Percentiles rank a stretch among this genome's conserved stretches.
phyloP scores from a whole-genome alignment of 1,284 basidiomycete genomes.

The Xerocomus nothofagi region DNA sequence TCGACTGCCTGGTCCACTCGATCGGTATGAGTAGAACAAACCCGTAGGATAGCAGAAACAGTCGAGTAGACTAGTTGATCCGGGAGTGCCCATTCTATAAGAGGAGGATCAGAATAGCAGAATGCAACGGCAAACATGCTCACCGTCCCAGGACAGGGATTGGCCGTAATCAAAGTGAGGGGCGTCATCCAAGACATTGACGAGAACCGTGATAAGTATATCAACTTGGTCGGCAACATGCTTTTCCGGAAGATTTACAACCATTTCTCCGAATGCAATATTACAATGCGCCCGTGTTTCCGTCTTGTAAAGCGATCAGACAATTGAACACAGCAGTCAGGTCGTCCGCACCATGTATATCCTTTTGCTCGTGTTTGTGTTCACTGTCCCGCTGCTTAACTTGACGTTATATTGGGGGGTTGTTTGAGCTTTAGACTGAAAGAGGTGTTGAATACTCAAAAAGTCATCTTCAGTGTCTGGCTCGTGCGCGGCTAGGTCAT shows the following conservation, averaged over 20 bases:
- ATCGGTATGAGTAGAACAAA: slow-evolving; percentile 55
- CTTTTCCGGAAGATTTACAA: slow-evolving; percentile 58
- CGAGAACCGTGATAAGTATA: slow-evolving; percentile 53
- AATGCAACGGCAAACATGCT: slow-evolving; percentile 12
- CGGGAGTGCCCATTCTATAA: slow-evolving; percentile 73
- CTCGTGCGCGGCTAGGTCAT: slow-evolving; percentile 73
- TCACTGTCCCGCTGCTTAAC: background rate
- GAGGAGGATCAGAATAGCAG: slow-evolving; percentile 12
- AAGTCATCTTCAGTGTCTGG: slow-evolving; percentile 49
- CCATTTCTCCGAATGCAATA: slow-evolving; percentile 74
- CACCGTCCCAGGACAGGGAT: slow-evolving; percentile 76
- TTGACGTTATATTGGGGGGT: slow-evolving; percentile 15
- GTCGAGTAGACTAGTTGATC: slow-evolving; percentile 80
- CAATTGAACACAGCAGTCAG: slow-evolving; percentile 1
- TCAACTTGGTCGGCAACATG: slow-evolving; percentile 52
- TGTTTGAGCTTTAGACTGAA: slow-evolving; percentile 58
- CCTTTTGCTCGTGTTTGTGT: background rate
- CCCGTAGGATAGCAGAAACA: slow-evolving; percentile 67
- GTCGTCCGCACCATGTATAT: slow-evolving; percentile 29
- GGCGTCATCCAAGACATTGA: slow-evolving; percentile 67
- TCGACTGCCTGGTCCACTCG: slow-evolving; percentile 49
- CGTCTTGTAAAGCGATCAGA: slow-evolving; percentile 36
- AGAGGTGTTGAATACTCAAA: slow-evolving; percentile 51
- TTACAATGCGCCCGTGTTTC: slow-evolving; percentile 72
- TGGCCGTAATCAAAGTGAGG: slow-evolving; percentile 75